Percentiles rank a stretch among this genome's conserved stretches.
phyloP scores from a whole-genome alignment of 1,284 basidiomycete species.

The Lignosus rhinocerotis region DNA sequence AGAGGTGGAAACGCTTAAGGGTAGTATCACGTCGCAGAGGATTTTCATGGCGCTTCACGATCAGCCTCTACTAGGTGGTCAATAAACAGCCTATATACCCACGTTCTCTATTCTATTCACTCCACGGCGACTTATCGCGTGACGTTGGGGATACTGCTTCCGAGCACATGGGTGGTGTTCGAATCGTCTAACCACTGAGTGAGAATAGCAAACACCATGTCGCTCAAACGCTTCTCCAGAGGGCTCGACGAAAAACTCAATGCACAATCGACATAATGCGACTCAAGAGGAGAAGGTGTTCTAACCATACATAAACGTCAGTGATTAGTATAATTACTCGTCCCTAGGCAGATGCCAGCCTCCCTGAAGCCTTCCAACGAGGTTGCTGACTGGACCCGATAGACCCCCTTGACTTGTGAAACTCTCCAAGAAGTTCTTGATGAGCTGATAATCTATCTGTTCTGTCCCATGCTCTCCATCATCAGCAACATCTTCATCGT shows the following conservation, averaged over 20 bases:
- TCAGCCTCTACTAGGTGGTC: constrained; percentile 18
- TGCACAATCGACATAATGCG: too few relatives aligned
- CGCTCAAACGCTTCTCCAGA: too few relatives aligned
- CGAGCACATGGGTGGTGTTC: background rate
- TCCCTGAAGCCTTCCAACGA: constrained; percentile 80
- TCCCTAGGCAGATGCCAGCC: constrained; percentile 75
- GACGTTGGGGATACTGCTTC: background rate
- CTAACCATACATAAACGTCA: background rate
- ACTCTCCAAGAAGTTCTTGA: constrained; percentile 94
- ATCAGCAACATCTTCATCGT: constrained; percentile 49
- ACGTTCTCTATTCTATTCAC: constrained; percentile 18
- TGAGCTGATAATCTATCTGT: constrained; percentile 80
- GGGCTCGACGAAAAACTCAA: too few relatives aligned
- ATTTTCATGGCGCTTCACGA: constrained; percentile 10
- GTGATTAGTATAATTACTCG: constrained; percentile 28
- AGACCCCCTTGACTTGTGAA: constrained; percentile 87
- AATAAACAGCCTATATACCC: constrained; percentile 24
- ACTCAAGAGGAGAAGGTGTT: too few relatives aligned
- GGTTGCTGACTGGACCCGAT: constrained; percentile 86
- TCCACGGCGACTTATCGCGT: background rate
- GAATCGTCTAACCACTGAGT: too few relatives aligned
- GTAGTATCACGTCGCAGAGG: constrained; percentile 11
- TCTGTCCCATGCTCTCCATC: constrained; percentile 51
- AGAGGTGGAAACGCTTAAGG: constrained; percentile 25
- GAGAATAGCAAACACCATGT: too few relatives aligned